Evolutionary conservation across 768 basidiomycete species (phyloP), one percentile per base, ranked within the genome.

Genomic region (Pleurotus tuber-regium): DNA sequence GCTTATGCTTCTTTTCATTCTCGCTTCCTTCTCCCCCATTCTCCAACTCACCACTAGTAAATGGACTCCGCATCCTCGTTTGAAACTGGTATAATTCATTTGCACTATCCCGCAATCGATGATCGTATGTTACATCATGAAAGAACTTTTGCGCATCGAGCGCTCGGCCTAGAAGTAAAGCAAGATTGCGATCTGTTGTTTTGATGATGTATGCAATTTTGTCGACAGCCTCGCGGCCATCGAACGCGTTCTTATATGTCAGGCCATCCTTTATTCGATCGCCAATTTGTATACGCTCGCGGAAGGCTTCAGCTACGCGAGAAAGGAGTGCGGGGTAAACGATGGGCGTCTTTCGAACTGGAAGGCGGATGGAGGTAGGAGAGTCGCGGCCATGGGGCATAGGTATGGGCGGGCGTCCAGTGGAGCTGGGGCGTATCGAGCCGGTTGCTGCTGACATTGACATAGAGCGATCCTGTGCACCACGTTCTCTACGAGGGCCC

Each of bases 41-140:
- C 4, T 71, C 70, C 23, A 88, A 62, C 54, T 91, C 89, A 24
- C 87, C 88, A 51, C 86, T 86, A 52, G 89, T 87, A 63, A 93
- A 94, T 2, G 90, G 91, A 62, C 86, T 92, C 4, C 86, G 80
- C 31, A 97, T 64, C 61, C 86, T 83, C 41, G 90, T 86, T 57
- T 84, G 78, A 69, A 99, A 98, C 64, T 96, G 94, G 68, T 98
- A 99, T 25, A 99, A 70, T 69, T 99, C 97, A 55, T 79, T 78
- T 0, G 84, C 73, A 61, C 84, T 92, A 68, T 98, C 97, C 44
- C 97, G 76, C 52, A 99, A 66, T 11, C 96, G 87, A 66, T 99
- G 97, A 62, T 98, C 96, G 63, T 98, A 99, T 7, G 97, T 98
- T 58, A 99, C 97, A 62, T 98, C 97, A 63, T 99, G 97, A 65